Percentiles rank a stretch among this genome's conserved stretches.
Conservation (phyloP, 1,139 yeast species). For the Candida sanyaensis region DNA sequence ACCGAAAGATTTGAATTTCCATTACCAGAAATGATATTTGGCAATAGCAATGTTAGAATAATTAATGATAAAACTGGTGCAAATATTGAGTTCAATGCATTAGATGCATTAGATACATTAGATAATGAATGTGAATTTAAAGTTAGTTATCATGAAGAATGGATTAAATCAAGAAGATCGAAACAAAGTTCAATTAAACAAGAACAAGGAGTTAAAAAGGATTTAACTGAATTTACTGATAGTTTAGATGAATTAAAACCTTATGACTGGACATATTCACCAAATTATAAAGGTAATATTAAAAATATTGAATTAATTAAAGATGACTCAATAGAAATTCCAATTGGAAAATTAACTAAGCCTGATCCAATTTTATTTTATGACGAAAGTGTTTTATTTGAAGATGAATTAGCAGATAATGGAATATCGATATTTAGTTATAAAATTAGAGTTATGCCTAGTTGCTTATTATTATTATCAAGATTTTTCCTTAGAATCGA, state of each 20-base stretch:
- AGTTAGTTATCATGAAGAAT: slow-evolving; percentile 87
- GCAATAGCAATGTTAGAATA: slow-evolving; percentile 72
- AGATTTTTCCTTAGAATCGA: slow-evolving; percentile 88
- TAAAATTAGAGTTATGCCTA: slow-evolving; percentile 88
- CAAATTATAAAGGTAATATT: slow-evolving; percentile 69
- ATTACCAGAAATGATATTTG: slow-evolving; percentile 97
- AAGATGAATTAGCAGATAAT: slow-evolving; percentile 95
- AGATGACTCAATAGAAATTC: slow-evolving; percentile 45
- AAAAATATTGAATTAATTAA: slow-evolving; percentile 19
- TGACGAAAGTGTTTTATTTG: slow-evolving; percentile 86
- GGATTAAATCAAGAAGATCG: slow-evolving; percentile 68
- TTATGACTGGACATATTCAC: slow-evolving; percentile 95
- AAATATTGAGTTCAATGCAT: slow-evolving; percentile 64
- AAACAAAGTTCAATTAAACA: slow-evolving; percentile 26
- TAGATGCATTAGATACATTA: slow-evolving; percentile 77
- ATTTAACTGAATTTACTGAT: slow-evolving; percentile 42
- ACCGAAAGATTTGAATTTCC: slow-evolving; percentile 65
- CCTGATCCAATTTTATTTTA: slow-evolving; percentile 88
- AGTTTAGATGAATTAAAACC: slow-evolving; percentile 55
- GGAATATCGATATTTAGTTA: slow-evolving; percentile 80
- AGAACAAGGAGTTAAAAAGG: slow-evolving; percentile 28
- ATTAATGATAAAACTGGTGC: slow-evolving; percentile 19
- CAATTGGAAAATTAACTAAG: slow-evolving; percentile 64
- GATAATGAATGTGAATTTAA: slow-evolving; percentile 41
- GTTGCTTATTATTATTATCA: slow-evolving; percentile 68